Evolutionary conservation across 192 early-diverging fungal species (phyloP).

Genomic region (Coemansia sp.): DNA sequence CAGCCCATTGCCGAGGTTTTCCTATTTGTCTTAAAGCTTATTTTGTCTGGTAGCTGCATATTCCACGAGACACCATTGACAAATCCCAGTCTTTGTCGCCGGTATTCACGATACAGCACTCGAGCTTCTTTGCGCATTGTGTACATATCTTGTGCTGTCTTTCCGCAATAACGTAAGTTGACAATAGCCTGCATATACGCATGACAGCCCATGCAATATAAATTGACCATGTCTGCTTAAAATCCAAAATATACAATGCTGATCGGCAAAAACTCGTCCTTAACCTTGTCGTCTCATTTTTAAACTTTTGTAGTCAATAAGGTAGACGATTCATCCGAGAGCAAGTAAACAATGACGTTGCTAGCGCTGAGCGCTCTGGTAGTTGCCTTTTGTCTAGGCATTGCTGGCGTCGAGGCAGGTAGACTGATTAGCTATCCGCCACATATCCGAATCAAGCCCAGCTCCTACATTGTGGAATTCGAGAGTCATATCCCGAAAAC

Average conservation of each 20-base stretch:
- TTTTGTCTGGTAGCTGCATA: neutral
- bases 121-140: conserved; percentile 4
- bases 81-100: neutral
- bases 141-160: neutral
- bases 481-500: conserved; percentile 6
- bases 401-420: conserved; percentile 2
- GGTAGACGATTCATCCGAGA: too few relatives aligned
- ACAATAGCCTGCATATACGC: neutral
- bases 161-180: neutral
- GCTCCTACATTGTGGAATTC: conserved; percentile 38
- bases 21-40: neutral
- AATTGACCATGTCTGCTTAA: neutral
- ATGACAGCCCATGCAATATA: neutral
- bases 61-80: neutral
- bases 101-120: neutral
- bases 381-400: neutral
- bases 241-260: neutral
- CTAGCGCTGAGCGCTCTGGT: conserved; percentile 5
- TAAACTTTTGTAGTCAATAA: too few relatives aligned
- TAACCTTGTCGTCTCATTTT: too few relatives aligned
- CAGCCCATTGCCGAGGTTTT: neutral
- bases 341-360: neutral
- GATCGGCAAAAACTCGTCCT: neutral
- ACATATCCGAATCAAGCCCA: conserved; percentile 12
- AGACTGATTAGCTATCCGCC: conserved; percentile 13